A percentile compares a stretch with the other conserved stretches of the same genome.
These are phyloP conservation scores for Malus asiatica DNA, from an alignment of 306 rosid genomes.

Conservation along the genomic window DNA sequence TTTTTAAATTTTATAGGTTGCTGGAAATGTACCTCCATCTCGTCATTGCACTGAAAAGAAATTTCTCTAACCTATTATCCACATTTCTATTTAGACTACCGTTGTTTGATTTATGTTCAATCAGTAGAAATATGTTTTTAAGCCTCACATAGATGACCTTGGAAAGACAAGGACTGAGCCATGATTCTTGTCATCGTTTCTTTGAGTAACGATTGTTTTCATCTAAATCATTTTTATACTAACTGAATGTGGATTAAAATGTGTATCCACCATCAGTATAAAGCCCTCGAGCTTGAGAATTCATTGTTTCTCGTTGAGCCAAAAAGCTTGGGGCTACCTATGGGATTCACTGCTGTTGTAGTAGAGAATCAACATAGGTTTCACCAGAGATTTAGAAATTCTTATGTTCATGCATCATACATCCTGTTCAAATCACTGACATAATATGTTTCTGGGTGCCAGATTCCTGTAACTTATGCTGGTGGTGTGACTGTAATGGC, in stretches of 20 bases:
- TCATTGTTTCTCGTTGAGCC: background rate
- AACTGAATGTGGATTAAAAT: background rate
- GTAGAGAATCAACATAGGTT: background rate
- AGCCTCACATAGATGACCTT: background rate
- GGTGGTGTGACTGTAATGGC: slow-evolving; percentile 85
- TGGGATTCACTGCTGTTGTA: background rate
- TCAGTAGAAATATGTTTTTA: background rate
- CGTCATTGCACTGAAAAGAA: background rate
- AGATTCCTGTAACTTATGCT: slow-evolving; percentile 91
- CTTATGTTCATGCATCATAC: slow-evolving; percentile 1
- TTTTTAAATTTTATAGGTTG: background rate
- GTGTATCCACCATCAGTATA: background rate
- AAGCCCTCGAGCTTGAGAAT: background rate
- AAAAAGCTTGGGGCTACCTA: background rate
- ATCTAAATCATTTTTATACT: background rate
- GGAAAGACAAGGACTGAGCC: background rate
- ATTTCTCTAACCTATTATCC: background rate
- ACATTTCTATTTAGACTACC: background rate
- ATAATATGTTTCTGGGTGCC: slow-evolving; percentile 6
- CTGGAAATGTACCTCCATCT: background rate
- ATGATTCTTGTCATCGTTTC: background rate
- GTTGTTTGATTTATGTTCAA: background rate
- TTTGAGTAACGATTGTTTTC: background rate
- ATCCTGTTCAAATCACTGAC: background rate
- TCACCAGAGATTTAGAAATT: background rate